Conservation (phyloP, 1,284 basidiomycete species). For the Moesziomyces sp. region DNA sequence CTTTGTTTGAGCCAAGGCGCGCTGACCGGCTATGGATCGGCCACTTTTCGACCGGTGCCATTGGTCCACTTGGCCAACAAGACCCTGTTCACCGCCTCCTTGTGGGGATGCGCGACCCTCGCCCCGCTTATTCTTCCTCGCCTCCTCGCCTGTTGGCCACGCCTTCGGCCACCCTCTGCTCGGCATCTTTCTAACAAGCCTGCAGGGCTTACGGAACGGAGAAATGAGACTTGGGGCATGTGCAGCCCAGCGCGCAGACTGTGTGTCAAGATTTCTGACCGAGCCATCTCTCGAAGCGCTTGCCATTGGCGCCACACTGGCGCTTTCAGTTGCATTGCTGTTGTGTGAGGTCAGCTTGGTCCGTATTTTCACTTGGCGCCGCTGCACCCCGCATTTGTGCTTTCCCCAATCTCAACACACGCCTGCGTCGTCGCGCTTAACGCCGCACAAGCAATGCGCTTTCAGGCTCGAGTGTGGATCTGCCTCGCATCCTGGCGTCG, state of each 20-base stretch:
- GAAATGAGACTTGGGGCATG: no score
- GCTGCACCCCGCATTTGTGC: background rate
- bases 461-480: background rate
- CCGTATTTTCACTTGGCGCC: no score
- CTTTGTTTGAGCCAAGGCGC: background rate
- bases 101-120: background rate
- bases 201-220: background rate
- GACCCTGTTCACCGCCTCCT: background rate
- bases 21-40: conserved; percentile 18
- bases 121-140: conserved; percentile 29
- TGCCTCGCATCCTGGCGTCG: background rate
- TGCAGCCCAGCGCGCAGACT: background rate
- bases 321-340: background rate
- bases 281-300: background rate
- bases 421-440: no score
- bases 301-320: no score
- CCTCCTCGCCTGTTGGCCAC: conserved; percentile 4
- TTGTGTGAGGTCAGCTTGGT: background rate
- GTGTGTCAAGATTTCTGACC: background rate
- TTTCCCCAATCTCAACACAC: background rate
- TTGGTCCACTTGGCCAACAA: background rate
- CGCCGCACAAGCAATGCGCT: background rate
- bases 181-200: conserved; percentile 1
- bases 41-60: background rate
- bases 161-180: background rate